These are phyloP conservation scores for Ormosia semicastrata DNA, from an alignment of 306 rosid genomes.

Conservation along the genomic window DNA sequence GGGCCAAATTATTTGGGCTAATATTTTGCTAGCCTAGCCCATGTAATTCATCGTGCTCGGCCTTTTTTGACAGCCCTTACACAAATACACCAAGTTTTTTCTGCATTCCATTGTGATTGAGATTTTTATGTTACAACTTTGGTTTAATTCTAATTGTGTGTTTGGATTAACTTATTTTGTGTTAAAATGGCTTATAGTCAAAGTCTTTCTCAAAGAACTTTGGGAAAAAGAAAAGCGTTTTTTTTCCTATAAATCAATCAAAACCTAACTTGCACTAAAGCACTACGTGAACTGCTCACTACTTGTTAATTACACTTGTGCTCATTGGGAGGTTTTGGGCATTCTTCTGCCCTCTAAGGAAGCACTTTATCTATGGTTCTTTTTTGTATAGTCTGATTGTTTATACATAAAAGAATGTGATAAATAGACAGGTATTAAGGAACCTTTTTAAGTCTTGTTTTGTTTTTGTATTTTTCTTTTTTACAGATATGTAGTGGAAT, in stretches of 20 bases:
- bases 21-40: neutral
- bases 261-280: too few species aligned
- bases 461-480: neutral
- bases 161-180: too few species aligned
- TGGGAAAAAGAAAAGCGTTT: too few species aligned
- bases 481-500: constrained; percentile 76
- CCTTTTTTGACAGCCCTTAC: neutral
- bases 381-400: neutral
- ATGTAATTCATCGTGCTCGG: neutral
- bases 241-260: too few species aligned
- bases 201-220: too few species aligned
- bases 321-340: neutral
- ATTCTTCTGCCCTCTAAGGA: neutral
- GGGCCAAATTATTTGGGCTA: neutral
- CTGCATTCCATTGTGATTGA: neutral
- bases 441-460: neutral
- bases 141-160: too few species aligned
- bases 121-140: neutral
- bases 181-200: too few species aligned
- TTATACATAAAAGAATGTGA: neutral
- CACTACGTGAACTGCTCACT: neutral
- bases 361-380: neutral
- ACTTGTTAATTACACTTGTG: neutral
- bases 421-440: neutral
- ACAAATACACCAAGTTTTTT: neutral